Base-by-base conservation (phyloP, 768 basidiomycete genomes). In the Rhizopogon rudus region DNA sequence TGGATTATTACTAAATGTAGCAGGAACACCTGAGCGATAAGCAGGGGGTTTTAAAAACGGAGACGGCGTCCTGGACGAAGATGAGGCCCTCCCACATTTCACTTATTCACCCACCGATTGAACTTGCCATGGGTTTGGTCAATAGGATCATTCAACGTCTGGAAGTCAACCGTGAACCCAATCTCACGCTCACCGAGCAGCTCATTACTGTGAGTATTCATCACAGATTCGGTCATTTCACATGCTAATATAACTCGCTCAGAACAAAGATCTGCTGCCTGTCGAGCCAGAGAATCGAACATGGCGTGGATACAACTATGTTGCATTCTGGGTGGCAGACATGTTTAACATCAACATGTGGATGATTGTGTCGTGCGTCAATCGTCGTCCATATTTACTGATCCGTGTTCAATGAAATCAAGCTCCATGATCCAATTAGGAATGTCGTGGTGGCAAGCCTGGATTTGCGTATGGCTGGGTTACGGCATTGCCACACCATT, bases 401-500 rank as follows among this genome's bases (percentile, higher is more conserved):
- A 3, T 49, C 2, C 8, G 20, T 37, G 9, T 25, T 37, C 8
- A 49, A 33, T 33, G 31, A 48, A 16, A 37, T 25, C 35, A 49
- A 49, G 48, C 0, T 84, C 85, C 12, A 87, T 89, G 87, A 78
- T 85, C 33, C 81, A 86, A 57, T 69, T 83, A 29, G 85, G 86
- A 3, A 77, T 91, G 31, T 84, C 84, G 0, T 91, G 87, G 88
- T 91, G 87, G 88, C 86, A 91, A 66, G 84, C 90, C 14, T 88
- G 90, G 87, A 77, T 92, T 51, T 90, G 85, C 56, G 86, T 87
- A 12, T 88, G 84, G 86, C 60, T 87, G 37, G 83, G 76, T 44
- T 87, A 76, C 66, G 80, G 65, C 1, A 57, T 83, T 54, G 81
- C 81, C 20, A 83, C 86, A 1, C 83, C 83, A 0, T 86, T 94